Conservation (phyloP, 1,139 yeast genomes). For the Martiniozyma asiatica region DNA sequence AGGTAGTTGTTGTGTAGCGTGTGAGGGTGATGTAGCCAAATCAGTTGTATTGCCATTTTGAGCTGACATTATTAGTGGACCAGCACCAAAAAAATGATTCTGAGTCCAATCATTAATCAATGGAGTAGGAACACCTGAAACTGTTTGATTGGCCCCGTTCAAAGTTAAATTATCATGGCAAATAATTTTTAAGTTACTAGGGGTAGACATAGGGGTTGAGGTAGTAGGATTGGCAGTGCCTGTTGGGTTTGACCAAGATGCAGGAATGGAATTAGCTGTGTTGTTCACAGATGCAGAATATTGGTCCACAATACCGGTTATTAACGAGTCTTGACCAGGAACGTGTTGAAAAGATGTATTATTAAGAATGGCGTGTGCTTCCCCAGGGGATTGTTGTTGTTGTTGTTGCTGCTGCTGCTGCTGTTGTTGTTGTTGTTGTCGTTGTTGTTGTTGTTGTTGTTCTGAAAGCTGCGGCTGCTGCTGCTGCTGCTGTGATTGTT, state of each 20-base stretch:
- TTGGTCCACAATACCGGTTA: too few species aligned
- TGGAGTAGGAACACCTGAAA: slow-evolving; percentile 8
- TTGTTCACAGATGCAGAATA: too few species aligned
- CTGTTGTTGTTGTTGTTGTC: neutral
- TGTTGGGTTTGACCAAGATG: too few species aligned
- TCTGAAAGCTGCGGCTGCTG: slow-evolving; percentile 2
- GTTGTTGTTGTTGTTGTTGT: slow-evolving; percentile 2
- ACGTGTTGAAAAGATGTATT: too few species aligned
- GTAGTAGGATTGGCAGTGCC: too few species aligned
- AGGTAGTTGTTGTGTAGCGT: slow-evolving; percentile 13
- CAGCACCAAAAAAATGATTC: slow-evolving; percentile 10
- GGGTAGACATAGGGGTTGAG: too few species aligned
- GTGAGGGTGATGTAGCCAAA: slow-evolving; percentile 3
- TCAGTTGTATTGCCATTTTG: slow-evolving; percentile 5
- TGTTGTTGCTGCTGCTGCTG: slow-evolving; percentile 3
- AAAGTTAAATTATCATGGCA: slow-evolving; percentile 8
- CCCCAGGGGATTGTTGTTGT: too few species aligned
- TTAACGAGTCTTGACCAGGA: too few species aligned
- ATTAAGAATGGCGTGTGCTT: too few species aligned
- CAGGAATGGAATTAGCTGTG: too few species aligned
- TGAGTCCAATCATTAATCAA: slow-evolving; percentile 10
- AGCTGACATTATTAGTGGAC: slow-evolving; percentile 8
- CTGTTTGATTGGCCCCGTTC: slow-evolving; percentile 1
- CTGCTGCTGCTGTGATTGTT: slow-evolving; percentile 6
- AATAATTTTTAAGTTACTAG: slow-evolving; percentile 6